Evolutionary conservation across 2,329 filamentous ascomycete species (phyloP), one percentile per base, ranked within the genome.

Genomic region (Teratosphaeria pseudoeucalypti): DNA sequence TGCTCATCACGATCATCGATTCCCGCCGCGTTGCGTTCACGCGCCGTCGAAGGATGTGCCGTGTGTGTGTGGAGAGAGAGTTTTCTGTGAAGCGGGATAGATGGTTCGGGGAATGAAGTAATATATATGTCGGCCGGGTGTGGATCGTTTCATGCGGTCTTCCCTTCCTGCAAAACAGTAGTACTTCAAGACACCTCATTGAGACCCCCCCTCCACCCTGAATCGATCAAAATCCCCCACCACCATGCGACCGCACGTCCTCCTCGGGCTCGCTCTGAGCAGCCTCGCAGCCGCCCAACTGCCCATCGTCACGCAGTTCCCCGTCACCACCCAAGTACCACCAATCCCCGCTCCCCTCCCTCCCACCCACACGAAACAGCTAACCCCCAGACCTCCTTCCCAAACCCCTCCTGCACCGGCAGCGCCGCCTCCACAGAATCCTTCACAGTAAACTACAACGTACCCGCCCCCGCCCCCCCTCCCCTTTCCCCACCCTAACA

Each of bases 371-470:
- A 23, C 43, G 11, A n/a, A 49, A 2, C 43, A n/a, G 43, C 43
- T 49, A 6, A 54, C 52, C 52, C 32, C 14, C 27, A 32, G 52
- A 29, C 52, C 6, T 54, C 32, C 32, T 29, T 34, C 27, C 26
- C 52, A 9, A 32, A 34, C 27, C 52, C 32, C 16, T 54, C 52
- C 23, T 54, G 43, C 43, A 49, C 19, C 16, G 52, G 52, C 12
- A 26, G 14, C 14, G 52, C 52, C 26, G 32, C 26, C 16, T 23
- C 55, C 10, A 11, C 55, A 10, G 27, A 57, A 47, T 34, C 34
- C 14, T 57, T 57, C 19, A 57, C 55, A 19, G 55, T 57, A 11
- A 57, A 57, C 34, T 57, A 47, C 55, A 57, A 57, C 34, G 43
- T 23, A 49, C 43, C 16, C n/a, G n/a, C n/a, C n/a, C n/a, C n/a